Conservation (phyloP, 768 basidiomycete species). For the Tricholoma matsutake region DNA sequence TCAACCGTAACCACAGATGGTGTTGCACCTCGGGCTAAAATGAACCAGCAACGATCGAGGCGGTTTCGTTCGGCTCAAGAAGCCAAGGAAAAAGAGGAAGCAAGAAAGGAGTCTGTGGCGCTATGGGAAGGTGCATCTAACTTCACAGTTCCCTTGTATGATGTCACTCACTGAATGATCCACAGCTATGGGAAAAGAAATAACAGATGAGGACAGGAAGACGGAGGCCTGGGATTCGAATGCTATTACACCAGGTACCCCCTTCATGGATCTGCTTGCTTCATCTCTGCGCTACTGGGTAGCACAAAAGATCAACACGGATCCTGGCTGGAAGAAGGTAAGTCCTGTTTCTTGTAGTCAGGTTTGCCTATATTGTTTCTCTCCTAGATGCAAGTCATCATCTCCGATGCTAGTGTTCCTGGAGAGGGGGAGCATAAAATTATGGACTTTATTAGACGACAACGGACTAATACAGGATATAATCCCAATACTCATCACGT, state of each 20-base stretch:
- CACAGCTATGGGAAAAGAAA: constrained; percentile 89
- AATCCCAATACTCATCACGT: constrained; percentile 95
- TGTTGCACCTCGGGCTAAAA: constrained; percentile 97
- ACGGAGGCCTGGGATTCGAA: constrained; percentile 96
- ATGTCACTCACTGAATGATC: constrained; percentile 1
- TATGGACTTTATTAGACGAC: constrained; percentile 96
- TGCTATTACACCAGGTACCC: constrained; percentile 98
- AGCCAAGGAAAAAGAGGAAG: constrained; percentile 90
- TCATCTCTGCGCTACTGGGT: constrained; percentile 93
- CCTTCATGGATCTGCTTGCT: constrained; percentile 95
- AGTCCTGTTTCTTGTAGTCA: constrained; percentile 19
- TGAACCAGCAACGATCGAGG: constrained; percentile 98
- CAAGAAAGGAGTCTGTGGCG: constrained; percentile 74
- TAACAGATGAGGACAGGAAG: constrained; percentile 78
- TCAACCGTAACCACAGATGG: constrained; percentile 58
- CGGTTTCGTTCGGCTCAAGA: constrained; percentile 96
- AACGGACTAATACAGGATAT: constrained; percentile 82
- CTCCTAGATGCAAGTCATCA: constrained; percentile 84
- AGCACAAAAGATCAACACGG: constrained; percentile 88
- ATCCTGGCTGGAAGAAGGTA: constrained; percentile 94
- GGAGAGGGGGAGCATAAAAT: constrained; percentile 99
- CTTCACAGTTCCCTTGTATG: neutral
- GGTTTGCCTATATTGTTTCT: neutral
- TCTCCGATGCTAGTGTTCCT: constrained; percentile 95
- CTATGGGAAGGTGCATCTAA: constrained; percentile 73